phyloP scores from a whole-genome alignment of 2,329 filamentous ascomycete genomes.

The Botrytis elliptica region DNA sequence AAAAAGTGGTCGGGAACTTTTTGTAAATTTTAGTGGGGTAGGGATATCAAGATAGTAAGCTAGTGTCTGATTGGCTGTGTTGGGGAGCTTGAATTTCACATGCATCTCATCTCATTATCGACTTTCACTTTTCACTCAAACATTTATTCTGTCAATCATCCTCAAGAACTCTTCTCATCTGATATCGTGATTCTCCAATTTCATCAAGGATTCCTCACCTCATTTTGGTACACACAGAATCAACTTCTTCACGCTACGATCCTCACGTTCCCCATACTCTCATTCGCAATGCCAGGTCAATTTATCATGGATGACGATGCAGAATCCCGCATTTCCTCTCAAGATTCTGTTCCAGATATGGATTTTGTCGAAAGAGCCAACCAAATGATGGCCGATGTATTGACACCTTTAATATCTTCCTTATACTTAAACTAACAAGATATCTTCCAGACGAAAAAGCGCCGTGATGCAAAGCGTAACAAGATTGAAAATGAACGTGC shows the following conservation, averaged over 20 bases:
- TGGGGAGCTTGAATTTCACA: neutral
- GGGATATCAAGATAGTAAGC: neutral
- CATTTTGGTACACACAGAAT: neutral
- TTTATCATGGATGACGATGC: neutral
- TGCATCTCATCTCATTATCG: neutral
- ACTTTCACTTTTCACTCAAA: neutral
- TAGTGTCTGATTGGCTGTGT: constrained; percentile 11
- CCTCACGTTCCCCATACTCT: neutral
- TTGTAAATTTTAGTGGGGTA: constrained; percentile 19
- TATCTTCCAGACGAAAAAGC: constrained; percentile 31
- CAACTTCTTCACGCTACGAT: neutral
- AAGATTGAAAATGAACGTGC: constrained; percentile 32
- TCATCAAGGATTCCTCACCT: neutral
- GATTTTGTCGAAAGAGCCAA: constrained; percentile 11
- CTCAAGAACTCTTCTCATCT: neutral
- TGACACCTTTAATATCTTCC: too few relatives aligned
- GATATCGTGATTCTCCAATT: neutral
- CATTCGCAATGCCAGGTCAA: neutral
- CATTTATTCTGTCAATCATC: neutral
- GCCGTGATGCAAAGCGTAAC: constrained; percentile 34
- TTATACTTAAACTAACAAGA: neutral
- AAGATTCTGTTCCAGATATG: neutral
- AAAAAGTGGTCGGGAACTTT: constrained; percentile 23
- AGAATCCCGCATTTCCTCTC: neutral
- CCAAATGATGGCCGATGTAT: constrained; percentile 5